Evolutionary conservation across 1,139 yeast genomes (phyloP), one percentile per base, ranked within the genome.

Genomic region (Saccharomyces uvarum): DNA sequence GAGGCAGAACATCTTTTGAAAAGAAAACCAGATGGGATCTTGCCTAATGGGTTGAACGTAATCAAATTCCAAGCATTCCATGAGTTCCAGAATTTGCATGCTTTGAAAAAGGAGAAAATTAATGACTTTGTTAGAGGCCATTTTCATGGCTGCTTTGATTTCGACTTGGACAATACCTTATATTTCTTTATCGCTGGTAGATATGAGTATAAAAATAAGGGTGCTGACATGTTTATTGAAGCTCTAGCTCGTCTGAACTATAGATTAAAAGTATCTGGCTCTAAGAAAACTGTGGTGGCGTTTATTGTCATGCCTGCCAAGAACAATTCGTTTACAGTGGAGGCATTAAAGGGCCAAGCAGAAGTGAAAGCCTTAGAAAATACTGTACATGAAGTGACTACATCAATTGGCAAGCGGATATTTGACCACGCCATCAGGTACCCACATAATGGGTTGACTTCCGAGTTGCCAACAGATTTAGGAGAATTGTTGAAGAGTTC

Each of bases 241-340:
- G 77, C 96, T 2, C 79, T 91, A 63, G 97, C 98, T 1, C 80
- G 98, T 65, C 80, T 91, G 68, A 91, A 91, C 73, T 91, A 91
- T 70, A 80, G 83, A 59, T 80, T 91, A 68, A 89, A 91, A 75
- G 84, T 82, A 59, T 72, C 82, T 11, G 89, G 88, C 38, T 86
- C 96, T n/a, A 87, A 86, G 64, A 86, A 86, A 78, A 91, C 97
- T 0, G 93, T 91, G 42, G 97, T 91, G 51, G 97, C 98, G 13
- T 91, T 91, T 69, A 88, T 91, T 66, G 90, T 91, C 71, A 91
- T 91, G 98, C 98, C 98, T 1, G 97, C 97, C 28, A 82, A 85
- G 53, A 90, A 96, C 55, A 85, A 85, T 64, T 89, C 97, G 0
- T 91, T 90, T 73, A 91, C 98, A 1, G 95, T 90, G 49, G 98